Evolutionary conservation across 2,329 filamentous ascomycete species (phyloP).

Genomic region (Aspergillus chevalieri): DNA sequence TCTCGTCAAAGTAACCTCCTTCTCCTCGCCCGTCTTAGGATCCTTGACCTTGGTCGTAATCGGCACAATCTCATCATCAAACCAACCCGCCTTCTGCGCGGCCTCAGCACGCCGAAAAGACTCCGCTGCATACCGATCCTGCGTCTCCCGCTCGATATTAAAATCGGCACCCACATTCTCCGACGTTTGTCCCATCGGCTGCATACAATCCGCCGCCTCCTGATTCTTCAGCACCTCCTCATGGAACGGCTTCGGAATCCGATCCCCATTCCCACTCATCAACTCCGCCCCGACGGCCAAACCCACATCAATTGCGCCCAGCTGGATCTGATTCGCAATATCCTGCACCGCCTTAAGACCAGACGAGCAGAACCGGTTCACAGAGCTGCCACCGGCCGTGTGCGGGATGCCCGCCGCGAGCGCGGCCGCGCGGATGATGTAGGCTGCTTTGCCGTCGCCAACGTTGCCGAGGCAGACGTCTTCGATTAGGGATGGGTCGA

Average conservation of each 20-base stretch:
- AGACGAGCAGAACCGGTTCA: slow-evolving; percentile 97
- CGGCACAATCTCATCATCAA: slow-evolving; percentile 89
- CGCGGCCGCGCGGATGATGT: slow-evolving; percentile 81
- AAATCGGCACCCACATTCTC: slow-evolving; percentile 95
- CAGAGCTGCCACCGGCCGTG: slow-evolving; percentile 70
- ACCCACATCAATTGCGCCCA: slow-evolving; percentile 77
- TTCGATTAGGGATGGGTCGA: slow-evolving; percentile 76
- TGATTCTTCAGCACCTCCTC: slow-evolving; percentile 68
- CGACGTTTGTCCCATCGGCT: slow-evolving; percentile 96
- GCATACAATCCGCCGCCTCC: slow-evolving; percentile 77
- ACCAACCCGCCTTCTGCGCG: slow-evolving; percentile 85
- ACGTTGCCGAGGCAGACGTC: slow-evolving; percentile 94
- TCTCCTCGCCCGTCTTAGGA: slow-evolving; percentile 69
- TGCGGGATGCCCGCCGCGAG: slow-evolving; percentile 92
- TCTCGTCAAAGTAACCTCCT: slow-evolving; percentile 69
- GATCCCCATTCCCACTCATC: slow-evolving; percentile 72
- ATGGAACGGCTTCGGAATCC: slow-evolving; percentile 67
- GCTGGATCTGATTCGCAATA: slow-evolving; percentile 79
- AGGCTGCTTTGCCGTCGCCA: slow-evolving; percentile 76
- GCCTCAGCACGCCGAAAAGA: slow-evolving; percentile 80
- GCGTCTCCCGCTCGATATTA: slow-evolving; percentile 67
- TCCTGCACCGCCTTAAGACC: slow-evolving; percentile 93
- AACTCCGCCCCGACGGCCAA: slow-evolving; percentile 82
- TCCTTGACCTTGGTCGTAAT: slow-evolving; percentile 78
- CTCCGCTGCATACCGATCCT: slow-evolving; percentile 82